Evolutionary conservation across 2,329 filamentous ascomycete species (phyloP).

Genomic region (Claviceps cyperi): DNA sequence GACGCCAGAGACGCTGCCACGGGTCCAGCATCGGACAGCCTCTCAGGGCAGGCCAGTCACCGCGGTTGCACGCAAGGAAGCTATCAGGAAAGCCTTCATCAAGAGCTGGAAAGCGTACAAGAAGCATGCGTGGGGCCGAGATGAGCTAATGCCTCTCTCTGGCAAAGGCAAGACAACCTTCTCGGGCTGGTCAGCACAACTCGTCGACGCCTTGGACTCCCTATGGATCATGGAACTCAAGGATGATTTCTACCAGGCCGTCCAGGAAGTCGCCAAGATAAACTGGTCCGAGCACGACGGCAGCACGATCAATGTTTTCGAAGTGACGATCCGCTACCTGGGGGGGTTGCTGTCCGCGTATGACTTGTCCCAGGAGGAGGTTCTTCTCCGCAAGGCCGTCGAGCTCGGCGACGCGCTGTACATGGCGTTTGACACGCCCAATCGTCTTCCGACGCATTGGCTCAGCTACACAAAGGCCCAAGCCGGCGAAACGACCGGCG

Average conservation of each 20-base stretch:
- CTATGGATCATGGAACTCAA: slow-evolving; percentile 45
- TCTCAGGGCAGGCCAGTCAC: slow-evolving; percentile 19
- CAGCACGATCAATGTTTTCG: slow-evolving; percentile 40
- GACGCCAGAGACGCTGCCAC: slow-evolving; percentile 17
- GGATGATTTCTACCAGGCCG: slow-evolving; percentile 38
- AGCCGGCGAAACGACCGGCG: slow-evolving; percentile 21
- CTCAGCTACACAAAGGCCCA: slow-evolving; percentile 29
- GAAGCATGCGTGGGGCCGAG: slow-evolving; percentile 39
- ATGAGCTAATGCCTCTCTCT: slow-evolving; percentile 39
- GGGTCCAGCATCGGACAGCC: slow-evolving; percentile 28
- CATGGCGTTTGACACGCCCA: slow-evolving; percentile 38
- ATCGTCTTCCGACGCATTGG: slow-evolving; percentile 33
- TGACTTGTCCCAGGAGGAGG: slow-evolving; percentile 32
- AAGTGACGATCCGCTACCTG: slow-evolving; percentile 44
- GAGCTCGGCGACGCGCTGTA: slow-evolving; percentile 41
- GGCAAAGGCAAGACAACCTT: slow-evolving; percentile 31
- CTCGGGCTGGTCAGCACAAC: slow-evolving; percentile 41
- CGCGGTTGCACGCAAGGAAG: slow-evolving; percentile 15
- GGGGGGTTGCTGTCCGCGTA: slow-evolving; percentile 38
- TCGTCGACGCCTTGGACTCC: slow-evolving; percentile 45
- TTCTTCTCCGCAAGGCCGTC: slow-evolving; percentile 34
- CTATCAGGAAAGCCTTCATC: slow-evolving; percentile 24
- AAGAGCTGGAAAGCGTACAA: slow-evolving; percentile 39
- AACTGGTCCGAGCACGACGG: slow-evolving; percentile 36
- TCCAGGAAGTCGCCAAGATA: slow-evolving; percentile 32